Base-by-base conservation (phyloP, 1,284 basidiomycete genomes). In the Cutaneotrichosporon cavernicola region DNA sequence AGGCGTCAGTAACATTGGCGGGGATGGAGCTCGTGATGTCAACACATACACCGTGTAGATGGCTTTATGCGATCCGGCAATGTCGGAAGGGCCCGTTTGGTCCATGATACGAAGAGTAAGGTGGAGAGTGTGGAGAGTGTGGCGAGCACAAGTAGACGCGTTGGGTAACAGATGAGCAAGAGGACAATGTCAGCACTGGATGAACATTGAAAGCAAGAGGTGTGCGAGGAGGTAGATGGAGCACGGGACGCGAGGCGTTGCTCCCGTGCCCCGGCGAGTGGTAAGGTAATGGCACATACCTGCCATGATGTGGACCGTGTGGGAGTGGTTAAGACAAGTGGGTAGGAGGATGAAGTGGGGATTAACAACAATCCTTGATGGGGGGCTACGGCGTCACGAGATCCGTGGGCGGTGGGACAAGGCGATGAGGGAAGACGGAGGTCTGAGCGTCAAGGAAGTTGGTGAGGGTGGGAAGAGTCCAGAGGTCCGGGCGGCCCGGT, bases 31-130 rank as follows among this genome's bases (percentile, higher is more conserved):
- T 18, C 16, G 18, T 7, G 18, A 13, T 18, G 30, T 30, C 26
- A n/a, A 34, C 26, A 74, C 79, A 65, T 69, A 95, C 61, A 96
- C 91, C 63, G 92, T 90, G 81, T 95, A 95, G 65, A 95, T 92
- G 65, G 92, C 92, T 91, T 51, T 60, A 38, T 59, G 49, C 22
- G 32, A 21, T 40, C 51, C 58, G 18, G 21, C 22, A 51, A 22
- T 22, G 58, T 58, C 43, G 56, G 51, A 13, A 13, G 51, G 1
- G 7, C 16, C 43, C 18, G 43, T 46, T 46, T 18, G 3, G 18
- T 46, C 18, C 43, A 46, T 46, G 16, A 18, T n/a, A 18, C 7
- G 6, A 46, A 46, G 7, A 18, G 36, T 4, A 21, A 34, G 47
- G 30, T 21, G 16, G 26, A 26, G 18, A 31, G 11, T 18, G 30